Evolutionary conservation across 306 rosid species (phyloP), one percentile per base, ranked within the genome.

Genomic region (Carpinus fangiana): DNA sequence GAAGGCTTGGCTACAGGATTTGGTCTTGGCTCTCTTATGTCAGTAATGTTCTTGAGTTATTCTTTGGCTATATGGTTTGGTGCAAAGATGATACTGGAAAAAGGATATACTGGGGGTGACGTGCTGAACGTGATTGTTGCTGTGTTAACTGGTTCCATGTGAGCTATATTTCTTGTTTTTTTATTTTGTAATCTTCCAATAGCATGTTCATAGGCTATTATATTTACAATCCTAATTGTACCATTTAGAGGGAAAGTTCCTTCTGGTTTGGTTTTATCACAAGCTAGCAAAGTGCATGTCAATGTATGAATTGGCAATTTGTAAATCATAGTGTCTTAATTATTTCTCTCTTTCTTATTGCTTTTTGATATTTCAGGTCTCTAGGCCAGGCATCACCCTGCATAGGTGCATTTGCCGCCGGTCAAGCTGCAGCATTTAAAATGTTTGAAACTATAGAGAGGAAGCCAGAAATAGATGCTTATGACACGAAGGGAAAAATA

Each of bases 61-160:
- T 88, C 78, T 64, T 78, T 88, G 85, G 86, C 90, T 11, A 73
- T 86, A 77, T 92, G 94, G 97, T 92, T 76, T 80, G 97, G 94
- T 75, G 90, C 88, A 68, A 90, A 83, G 86, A 82, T 92, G 97
- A 76, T 92, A 54, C 55, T 90, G 26, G 89, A 92, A 51, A 87
- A 87, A 78, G 93, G 91, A 72, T 88, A 92, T 55, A 81, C 81
- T 1, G 97, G 94, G 26, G 97, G 97, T 43, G 79, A 84, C 61
- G 93, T 88, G 52, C 57, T 87, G 14, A 83, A 76, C 13, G 87
- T 88, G 48, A 87, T 92, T 73, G 18, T 78, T 13, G 89, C 97
- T 46, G 81, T 92, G 28, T 75, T 90, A 82, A 79, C 77, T 3
- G 97, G 93, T 26, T 90, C 94, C 73, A 75, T 92, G 97, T 90